These are phyloP conservation scores for Byssothecium circinans DNA, from an alignment of 2,329 filamentous ascomycete genomes.

Conservation along the genomic window DNA sequence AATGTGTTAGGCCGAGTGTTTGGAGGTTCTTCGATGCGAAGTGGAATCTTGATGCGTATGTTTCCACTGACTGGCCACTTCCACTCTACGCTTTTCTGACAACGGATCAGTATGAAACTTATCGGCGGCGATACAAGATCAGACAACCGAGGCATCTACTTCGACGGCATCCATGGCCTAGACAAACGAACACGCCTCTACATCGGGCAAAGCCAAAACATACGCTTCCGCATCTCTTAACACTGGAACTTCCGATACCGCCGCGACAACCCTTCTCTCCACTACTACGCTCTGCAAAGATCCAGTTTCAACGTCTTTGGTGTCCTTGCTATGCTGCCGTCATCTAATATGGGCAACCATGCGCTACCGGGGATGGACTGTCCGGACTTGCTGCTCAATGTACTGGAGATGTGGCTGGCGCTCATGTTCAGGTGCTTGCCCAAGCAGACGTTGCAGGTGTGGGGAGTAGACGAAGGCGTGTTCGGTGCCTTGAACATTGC, in stretches of 20 bases:
- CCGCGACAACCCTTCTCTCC: slow-evolving; percentile 36
- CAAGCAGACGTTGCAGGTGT: slow-evolving; percentile 18
- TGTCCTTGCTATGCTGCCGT: slow-evolving; percentile 22
- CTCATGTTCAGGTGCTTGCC: slow-evolving; percentile 35
- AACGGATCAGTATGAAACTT: slow-evolving; percentile 16
- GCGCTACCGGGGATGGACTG: slow-evolving; percentile 28
- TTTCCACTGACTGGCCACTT: not conserved
- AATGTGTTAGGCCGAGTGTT: slow-evolving; percentile 23
- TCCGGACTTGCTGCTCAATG: slow-evolving; percentile 30
- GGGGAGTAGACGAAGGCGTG: slow-evolving; percentile 18
- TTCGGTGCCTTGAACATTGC: slow-evolving; percentile 35
- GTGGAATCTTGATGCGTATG: slow-evolving; percentile 23
- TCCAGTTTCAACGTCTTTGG: slow-evolving; percentile 33
- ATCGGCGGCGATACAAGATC: slow-evolving; percentile 27
- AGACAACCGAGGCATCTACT: slow-evolving; percentile 27
- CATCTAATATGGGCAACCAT: slow-evolving; percentile 11
- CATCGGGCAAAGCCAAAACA: slow-evolving; percentile 34
- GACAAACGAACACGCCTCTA: slow-evolving; percentile 32
- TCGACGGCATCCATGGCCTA: slow-evolving; percentile 27
- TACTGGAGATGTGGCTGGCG: slow-evolving; percentile 42
- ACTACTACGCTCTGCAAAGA: slow-evolving; percentile 37
- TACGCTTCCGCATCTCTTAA: slow-evolving; percentile 29
- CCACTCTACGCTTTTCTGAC: not conserved
- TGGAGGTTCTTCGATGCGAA: slow-evolving; percentile 24
- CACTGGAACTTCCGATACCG: slow-evolving; percentile 41